Evolutionary conservation across 176 grass and related monocot species (phyloP).

Genomic region (Zoysia japonica): DNA sequence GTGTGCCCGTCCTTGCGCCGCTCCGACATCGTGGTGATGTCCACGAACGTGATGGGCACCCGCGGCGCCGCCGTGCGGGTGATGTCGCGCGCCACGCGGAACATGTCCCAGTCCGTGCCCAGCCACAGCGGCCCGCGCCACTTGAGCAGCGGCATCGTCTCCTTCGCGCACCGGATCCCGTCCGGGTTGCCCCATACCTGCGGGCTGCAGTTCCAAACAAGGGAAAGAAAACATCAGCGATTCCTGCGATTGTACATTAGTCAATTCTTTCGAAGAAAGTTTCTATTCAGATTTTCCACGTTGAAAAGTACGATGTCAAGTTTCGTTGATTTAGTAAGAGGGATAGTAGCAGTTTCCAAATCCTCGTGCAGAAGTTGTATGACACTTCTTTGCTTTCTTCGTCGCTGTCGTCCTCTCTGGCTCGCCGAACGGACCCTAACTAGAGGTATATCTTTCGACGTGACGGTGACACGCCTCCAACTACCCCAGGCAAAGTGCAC

Average conservation of each 20-base stretch:
- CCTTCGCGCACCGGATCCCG: conserved; percentile 76
- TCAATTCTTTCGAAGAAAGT: too few relatives aligned
- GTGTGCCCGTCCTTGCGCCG: conserved; percentile 88
- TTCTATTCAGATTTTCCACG: too few relatives aligned
- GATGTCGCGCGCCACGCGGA: conserved; percentile 51
- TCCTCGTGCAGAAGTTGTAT: neutral
- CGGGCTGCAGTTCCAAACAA: conserved; percentile 42
- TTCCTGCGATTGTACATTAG: neutral
- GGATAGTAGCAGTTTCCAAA: neutral
- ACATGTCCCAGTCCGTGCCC: conserved; percentile 83
- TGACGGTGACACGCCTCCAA: conserved; percentile 34
- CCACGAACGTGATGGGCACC: conserved; percentile 69
- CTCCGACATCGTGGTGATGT: conserved; percentile 87
- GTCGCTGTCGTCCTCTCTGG: conserved; percentile 1
- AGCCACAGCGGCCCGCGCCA: conserved; percentile 54
- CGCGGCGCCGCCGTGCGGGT: conserved; percentile 33
- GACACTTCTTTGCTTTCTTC: neutral
- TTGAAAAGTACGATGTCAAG: neutral
- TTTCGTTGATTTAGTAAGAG: neutral
- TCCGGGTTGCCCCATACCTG: conserved; percentile 67
- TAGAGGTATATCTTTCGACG: conserved; percentile 24
- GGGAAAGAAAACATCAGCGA: neutral
- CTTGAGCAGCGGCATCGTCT: conserved; percentile 68
- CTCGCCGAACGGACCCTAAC: neutral
- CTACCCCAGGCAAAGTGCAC: neutral